Base-by-base conservation (phyloP, 495 filamentous ascomycete species). In the Monascus purpureus region DNA sequence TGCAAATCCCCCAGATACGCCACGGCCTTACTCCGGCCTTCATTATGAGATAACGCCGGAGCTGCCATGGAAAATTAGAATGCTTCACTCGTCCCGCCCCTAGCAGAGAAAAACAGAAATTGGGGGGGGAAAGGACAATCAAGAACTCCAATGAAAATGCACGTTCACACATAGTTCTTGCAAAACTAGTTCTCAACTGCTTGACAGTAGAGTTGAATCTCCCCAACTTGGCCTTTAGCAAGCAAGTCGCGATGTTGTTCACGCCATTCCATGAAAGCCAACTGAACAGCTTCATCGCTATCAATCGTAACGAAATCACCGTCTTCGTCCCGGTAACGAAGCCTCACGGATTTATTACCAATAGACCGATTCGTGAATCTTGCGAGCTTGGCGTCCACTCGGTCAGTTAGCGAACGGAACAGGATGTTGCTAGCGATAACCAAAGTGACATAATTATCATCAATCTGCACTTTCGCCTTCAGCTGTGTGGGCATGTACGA, bases 331-430 rank as follows among this genome's bases (percentile, higher is more conserved):
- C 75, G 69, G 54, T 96, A 97, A 36, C 82, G 80, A 28, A 97
- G 55, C 51, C 81, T 79, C 38, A 92, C 68, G 31, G 74, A 75
- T 36, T 82, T 81, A 42, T 67, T 71, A 35, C 74, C 72, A 44
- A 93, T 86, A 11, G 80, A 82, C 40, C 77, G 75, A 42, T 69
- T 77, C 6, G 84, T 87, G 39, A 82, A 79, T 27, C 84, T 72
- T 24, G 75, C 77, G 41, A 97, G 70, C 55, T 96, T 96, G 14
- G 81, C 81, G 52, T 96, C 92, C 46, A 97, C 95, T n/a, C 90
- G 84, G 46, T 96, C 87, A 29, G 84, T 82, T 14, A 97, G 65
- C 17, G 82, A 86, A 29, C 86, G 81, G 57, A 92, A 94, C 28
- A 80, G 72, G 45, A 96, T 97, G 45, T 85, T 90, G 60, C 79